phyloP scores from a whole-genome alignment of 2,329 filamentous ascomycete genomes.

The Westerdykella sp. region DNA sequence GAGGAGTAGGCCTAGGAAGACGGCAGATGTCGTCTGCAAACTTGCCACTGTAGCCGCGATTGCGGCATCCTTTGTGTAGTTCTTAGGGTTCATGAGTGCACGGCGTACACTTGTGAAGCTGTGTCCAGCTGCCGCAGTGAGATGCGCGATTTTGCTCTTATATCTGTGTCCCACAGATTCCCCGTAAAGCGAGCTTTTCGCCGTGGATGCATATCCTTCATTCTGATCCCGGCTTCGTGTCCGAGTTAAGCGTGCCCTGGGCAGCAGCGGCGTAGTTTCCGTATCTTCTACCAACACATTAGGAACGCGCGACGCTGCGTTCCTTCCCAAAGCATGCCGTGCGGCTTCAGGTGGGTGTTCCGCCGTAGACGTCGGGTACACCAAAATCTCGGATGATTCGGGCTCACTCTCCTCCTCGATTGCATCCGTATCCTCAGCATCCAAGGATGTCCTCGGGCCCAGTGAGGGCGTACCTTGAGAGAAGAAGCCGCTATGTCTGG shows the following conservation, averaged over 20 bases:
- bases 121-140: slow-evolving; percentile 14
- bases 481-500: slow-evolving; percentile 6
- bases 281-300: slow-evolving; percentile 26
- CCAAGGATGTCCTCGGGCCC: slow-evolving; percentile 22
- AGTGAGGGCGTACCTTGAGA: slow-evolving; percentile 13
- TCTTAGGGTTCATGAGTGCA: slow-evolving; percentile 54
- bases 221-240: not conserved
- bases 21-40: slow-evolving; percentile 69
- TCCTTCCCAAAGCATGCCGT: not conserved
- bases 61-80: slow-evolving; percentile 63
- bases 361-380: slow-evolving; percentile 2
- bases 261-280: slow-evolving; percentile 35
- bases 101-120: slow-evolving; percentile 19
- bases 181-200: slow-evolving; percentile 6
- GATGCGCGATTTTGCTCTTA: slow-evolving; percentile 14
- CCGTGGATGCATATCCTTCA: not conserved
- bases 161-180: slow-evolving; percentile 20
- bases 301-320: slow-evolving; percentile 5
- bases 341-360: not conserved
- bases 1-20: slow-evolving; percentile 79
- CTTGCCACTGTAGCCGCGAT: slow-evolving; percentile 61
- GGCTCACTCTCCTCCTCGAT: slow-evolving; percentile 60
- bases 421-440: slow-evolving; percentile 42
- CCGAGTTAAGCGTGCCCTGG: slow-evolving; percentile 25
- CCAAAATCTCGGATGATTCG: slow-evolving; percentile 42